Evolutionary conservation across 179 eudicot species (phyloP), one percentile per base, ranked within the genome.

Genomic region (Beta lomatogona): DNA sequence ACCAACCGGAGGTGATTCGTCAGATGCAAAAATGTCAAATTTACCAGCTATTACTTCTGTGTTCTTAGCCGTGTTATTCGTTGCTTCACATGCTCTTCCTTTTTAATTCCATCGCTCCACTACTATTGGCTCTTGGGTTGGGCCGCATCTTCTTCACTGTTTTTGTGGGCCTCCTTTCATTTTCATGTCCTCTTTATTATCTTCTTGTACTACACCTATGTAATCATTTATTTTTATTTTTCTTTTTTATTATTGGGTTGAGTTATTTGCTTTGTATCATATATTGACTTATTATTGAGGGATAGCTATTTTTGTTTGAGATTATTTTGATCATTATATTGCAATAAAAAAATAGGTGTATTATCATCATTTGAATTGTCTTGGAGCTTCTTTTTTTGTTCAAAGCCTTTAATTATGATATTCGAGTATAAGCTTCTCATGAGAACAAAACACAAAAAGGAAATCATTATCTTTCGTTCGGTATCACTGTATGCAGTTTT

Each of bases 1-100:
- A 69, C 87, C 87, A 75, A 82, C 80, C 64, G 65, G 66, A 9
- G 82, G 50, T 19, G 85, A 80, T 14, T 63, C 85, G 22, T 82
- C 85, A 3, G 79, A 82, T 19, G 87, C 81, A 76, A 85, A 28
- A 76, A 75, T 52, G 57, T 53, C 76, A 76, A 82, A 69, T 69
- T 82, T 67, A 21, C 67, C 85, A 41, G 50, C 31, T 31, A 45
- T 76, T 76, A 63, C 72, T 14, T 55, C 67, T 14, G 55, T 82
- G 44, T 55, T 85, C 2, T 70, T 75, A 71, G 78, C 85, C 50
- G 52, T 85, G 21, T 67, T 82, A 48, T 75, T 53, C 68, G 59
- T 69, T 18, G 50, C 74, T 1, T 83, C 82, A 22, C 25, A 44
- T 67, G 79, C 76, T 58, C 15, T 79, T 13, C 22, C 76, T 22